Evolutionary conservation across 805 yeast genomes (phyloP), one percentile per base, ranked within the genome.

Genomic region (Candida krabiensis): DNA sequence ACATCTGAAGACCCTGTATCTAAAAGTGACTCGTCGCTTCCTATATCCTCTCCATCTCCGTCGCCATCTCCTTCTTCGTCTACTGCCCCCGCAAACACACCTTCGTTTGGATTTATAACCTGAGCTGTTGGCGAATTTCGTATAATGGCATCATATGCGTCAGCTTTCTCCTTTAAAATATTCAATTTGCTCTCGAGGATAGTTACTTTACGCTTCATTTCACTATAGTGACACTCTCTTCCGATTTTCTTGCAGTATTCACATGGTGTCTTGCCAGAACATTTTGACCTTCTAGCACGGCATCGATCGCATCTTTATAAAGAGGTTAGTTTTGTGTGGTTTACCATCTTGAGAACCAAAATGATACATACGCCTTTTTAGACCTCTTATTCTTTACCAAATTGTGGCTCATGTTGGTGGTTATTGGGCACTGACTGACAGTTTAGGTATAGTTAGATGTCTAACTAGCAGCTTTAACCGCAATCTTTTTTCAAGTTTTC

Each of bases 1-100:
- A 27, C 22, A n/a, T 35, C 38, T 4, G 38, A 28, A n/a, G 38
- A 35, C 9, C 38, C 32, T 5, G 33, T 22, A 9, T 35, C 33
- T n/a, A 35, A 26, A 8, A 24, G 24, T 4, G 19, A 17, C 8
- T 35, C 38, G 19, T n/a, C n/a, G 14, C 8, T 27, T 9, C 30
- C 30, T 6, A 28, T 5, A 5, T 35, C 38, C 22, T 26, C 25
- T 12, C 8, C 7, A 6, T 14, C 32, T 4, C 12, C 9, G n/a
- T 9, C 17, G 19, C 22, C 24, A 29, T 29, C 32, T 15, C 8
- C 21, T 13, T 17, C 27, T 18, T 19, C 25, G 9, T 18, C 27
- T 11, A 9, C 19, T 17, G 32, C 9, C 15, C 9, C 9, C n/a
- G 9, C 18, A 11, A 29, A 15, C 15, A 21, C 14, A n/a, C 9